Conservation (phyloP, 805 yeast species). For the Ogataea pini region DNA sequence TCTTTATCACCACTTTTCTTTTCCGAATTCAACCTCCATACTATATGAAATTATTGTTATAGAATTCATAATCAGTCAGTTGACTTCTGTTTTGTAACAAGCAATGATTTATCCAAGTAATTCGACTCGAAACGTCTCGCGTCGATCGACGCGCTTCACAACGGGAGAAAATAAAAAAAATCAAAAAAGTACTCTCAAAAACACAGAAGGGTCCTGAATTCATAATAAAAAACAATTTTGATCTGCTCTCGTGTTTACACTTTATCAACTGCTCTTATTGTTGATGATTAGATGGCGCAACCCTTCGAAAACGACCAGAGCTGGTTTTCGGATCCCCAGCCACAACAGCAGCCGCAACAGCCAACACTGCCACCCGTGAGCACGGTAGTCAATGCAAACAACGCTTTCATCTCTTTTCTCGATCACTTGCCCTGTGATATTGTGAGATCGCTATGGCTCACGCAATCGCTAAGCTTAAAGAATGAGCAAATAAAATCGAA, state of each 20-base stretch:
- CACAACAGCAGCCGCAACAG: too few species aligned
- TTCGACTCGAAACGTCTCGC: too few species aligned
- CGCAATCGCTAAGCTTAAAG: conserved; percentile 34
- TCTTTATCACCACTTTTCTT: conserved; percentile 6
- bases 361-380: conserved; percentile 21
- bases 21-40: conserved; percentile 1
- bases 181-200: too few species aligned
- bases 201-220: too few species aligned
- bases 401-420: conserved; percentile 38
- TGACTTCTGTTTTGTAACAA: too few species aligned
- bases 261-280: too few species aligned
- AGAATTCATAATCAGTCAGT: too few species aligned
- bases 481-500: conserved; percentile 21
- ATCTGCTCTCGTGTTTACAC: too few species aligned
- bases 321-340: neutral
- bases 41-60: conserved; percentile 1
- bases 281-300: neutral
- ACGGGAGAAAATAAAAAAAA: too few species aligned
- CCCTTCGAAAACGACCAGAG: neutral
- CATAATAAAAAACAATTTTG: too few species aligned
- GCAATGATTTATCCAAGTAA: neutral
- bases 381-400: conserved; percentile 33
- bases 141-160: too few species aligned
- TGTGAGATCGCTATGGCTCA: conserved; percentile 38
- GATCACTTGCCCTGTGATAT: conserved; percentile 43